A percentile compares a stretch with the other conserved stretches of the same genome.
These are phyloP conservation scores for Isatis tinctoria DNA, from an alignment of 345 rosid genomes.

Conservation along the genomic window DNA sequence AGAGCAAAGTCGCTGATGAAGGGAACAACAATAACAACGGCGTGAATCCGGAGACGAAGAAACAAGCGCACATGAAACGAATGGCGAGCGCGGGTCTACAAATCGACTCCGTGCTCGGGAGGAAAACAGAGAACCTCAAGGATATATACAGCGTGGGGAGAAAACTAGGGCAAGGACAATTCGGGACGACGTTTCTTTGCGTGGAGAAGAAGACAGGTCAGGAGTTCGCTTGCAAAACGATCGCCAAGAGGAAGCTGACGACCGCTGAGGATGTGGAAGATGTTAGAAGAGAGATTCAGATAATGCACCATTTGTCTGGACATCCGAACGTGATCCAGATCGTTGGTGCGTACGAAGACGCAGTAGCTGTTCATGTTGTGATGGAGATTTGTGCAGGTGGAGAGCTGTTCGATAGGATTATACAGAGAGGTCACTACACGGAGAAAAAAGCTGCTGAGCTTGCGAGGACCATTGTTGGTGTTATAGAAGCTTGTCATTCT, in stretches of 20 bases:
- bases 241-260: conserved; percentile 73
- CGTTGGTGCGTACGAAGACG: conserved; percentile 85
- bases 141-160: conserved; percentile 77
- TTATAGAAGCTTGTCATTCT: conserved; percentile 91
- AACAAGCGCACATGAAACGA: conserved; percentile 54
- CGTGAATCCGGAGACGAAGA: conserved; percentile 37
- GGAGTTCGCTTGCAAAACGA: conserved; percentile 82
- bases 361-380: conserved; percentile 77
- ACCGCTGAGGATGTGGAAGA: conserved; percentile 80
- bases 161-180: conserved; percentile 96
- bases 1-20: background rate
- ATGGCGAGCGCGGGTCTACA: conserved; percentile 59
- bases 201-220: conserved; percentile 56
- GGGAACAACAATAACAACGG: conserved; percentile 23
- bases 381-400: conserved; percentile 98
- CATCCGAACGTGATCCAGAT: conserved; percentile 83
- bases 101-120: conserved; percentile 66
- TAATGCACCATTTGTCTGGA: conserved; percentile 94
- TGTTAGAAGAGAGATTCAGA: conserved; percentile 92
- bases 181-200: conserved; percentile 88
- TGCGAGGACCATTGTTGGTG: conserved; percentile 72
- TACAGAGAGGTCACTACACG: conserved; percentile 81
- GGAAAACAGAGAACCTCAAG: conserved; percentile 75
- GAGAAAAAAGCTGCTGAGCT: conserved; percentile 89
- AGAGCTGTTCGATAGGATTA: conserved; percentile 89